Conservation (phyloP, 805 yeast species). For the Naumovozyma dairenensis region DNA sequence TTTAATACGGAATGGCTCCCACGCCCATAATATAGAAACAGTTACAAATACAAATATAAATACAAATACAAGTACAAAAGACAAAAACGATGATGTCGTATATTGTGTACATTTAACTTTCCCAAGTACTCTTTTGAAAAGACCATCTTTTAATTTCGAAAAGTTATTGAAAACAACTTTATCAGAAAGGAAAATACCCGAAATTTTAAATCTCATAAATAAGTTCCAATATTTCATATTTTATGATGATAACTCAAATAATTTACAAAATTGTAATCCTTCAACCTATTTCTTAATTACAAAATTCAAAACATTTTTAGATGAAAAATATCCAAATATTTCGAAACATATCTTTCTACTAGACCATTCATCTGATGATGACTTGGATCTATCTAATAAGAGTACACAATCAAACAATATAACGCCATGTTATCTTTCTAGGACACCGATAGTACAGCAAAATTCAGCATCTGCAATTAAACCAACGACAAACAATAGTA, state of each 20-base stretch:
- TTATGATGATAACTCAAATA: slow-evolving; percentile 19
- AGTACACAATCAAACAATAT: too few relatives aligned
- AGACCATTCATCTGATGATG: too few relatives aligned
- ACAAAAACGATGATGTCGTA: too few relatives aligned
- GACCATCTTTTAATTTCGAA: slow-evolving; percentile 23
- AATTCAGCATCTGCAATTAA: neutral
- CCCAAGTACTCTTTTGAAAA: slow-evolving; percentile 26
- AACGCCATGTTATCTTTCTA: too few relatives aligned
- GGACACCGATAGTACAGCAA: neutral
- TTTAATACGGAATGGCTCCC: too few relatives aligned
- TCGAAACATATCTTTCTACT: neutral
- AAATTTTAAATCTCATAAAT: slow-evolving; percentile 13
- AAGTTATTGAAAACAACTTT: slow-evolving; percentile 20
- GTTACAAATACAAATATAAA: too few relatives aligned
- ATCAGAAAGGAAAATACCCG: slow-evolving; percentile 12
- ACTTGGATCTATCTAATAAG: too few relatives aligned
- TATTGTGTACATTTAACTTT: slow-evolving; percentile 21
- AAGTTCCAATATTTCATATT: slow-evolving; percentile 15
- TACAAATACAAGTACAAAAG: too few relatives aligned
- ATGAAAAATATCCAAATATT: neutral
- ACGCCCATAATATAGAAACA: too few relatives aligned
- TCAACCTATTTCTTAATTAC: slow-evolving; percentile 19
- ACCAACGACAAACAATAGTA: neutral
- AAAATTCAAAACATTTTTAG: slow-evolving; percentile 12
- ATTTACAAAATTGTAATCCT: slow-evolving; percentile 12